Evolutionary conservation across 2,329 filamentous ascomycete species (phyloP), one percentile per base, ranked within the genome.

Genomic region (Calonectria ilicicola): DNA sequence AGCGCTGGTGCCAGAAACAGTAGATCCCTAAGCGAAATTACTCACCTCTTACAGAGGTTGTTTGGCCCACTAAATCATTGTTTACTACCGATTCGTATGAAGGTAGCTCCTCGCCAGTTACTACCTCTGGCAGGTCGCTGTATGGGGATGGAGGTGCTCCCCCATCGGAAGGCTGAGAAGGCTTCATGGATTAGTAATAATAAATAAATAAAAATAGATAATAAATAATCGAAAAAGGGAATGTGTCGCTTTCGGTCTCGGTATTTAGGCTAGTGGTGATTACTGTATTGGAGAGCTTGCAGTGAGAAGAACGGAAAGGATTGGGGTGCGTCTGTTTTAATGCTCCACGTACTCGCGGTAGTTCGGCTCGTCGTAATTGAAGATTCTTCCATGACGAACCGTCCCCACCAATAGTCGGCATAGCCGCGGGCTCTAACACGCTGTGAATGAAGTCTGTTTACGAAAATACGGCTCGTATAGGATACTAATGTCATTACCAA

Each of bases 51-150:
- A 75, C 72, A 17, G 64, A 29, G 9, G 72, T 72, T 15, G 72
- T 68, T 9, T 65, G 49, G 7, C 66, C 44, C 3, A 74, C 42
- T 38, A 51, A 60, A 23, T 75, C 64, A 60, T 68, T 35, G 32
- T 62, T 21, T 1, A 75, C 46, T 8, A 65, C 63, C 4, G 66
- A 46, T 19, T 72, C 69, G 29, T 75, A 75, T 9, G 74, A 75
- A 35, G 69, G 72, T 10, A 70, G 65, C 7, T 66, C 21, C 3
- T 75, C 74, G 14, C 67, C 49, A 3, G 72, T 35, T 27, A 74
- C 72, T 12, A 67, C 63, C 51, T 70, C 68, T 62, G 66, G 72
- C 17, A 74, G 44, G 64, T 72, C 66, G 66, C 62, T 75, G 15
- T 70, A 74, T 19, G 69, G 66, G 17, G 72, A 74, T 19, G 42